Evolutionary conservation across 495 filamentous ascomycete genomes (phyloP).

Genomic region (Schizothecium vesticola): DNA sequence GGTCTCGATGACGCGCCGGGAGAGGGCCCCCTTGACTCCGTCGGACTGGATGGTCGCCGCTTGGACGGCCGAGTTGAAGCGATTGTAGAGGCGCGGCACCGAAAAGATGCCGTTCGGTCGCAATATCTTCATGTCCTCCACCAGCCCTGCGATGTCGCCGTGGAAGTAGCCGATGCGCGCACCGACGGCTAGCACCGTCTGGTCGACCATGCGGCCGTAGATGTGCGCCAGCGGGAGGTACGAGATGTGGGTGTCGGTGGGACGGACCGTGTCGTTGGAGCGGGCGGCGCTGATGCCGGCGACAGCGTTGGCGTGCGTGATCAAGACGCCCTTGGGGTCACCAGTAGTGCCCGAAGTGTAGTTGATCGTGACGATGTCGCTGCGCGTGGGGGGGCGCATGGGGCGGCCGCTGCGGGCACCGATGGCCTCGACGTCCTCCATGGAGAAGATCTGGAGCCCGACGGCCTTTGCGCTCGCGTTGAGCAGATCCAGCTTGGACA

Average conservation of each 20-base stretch:
- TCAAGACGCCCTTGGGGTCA: constrained; percentile 84
- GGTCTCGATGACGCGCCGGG: constrained; percentile 67
- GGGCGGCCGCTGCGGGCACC: constrained; percentile 63
- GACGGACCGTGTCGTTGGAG: constrained; percentile 41
- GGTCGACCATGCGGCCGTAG: constrained; percentile 78
- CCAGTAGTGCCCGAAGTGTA: constrained; percentile 97
- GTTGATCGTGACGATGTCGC: constrained; percentile 89
- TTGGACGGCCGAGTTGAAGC: constrained; percentile 78
- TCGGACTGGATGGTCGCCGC: constrained; percentile 69
- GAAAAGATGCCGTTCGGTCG: constrained; percentile 79
- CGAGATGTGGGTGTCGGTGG: constrained; percentile 63
- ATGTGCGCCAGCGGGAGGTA: constrained; percentile 96
- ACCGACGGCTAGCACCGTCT: constrained; percentile 66
- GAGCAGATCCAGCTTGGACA: constrained; percentile 73
- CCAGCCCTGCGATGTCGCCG: constrained; percentile 77
- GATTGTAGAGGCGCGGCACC: constrained; percentile 87
- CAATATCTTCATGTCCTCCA: constrained; percentile 87
- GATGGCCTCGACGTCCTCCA: constrained; percentile 69
- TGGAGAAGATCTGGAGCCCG: constrained; percentile 70
- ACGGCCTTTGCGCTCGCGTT: constrained; percentile 64
- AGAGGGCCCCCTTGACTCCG: constrained; percentile 77
- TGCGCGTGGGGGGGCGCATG: constrained; percentile 61
- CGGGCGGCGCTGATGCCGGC: constrained; percentile 61
- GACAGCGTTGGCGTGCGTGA: constrained; percentile 78
- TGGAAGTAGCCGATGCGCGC: constrained; percentile 89